These are phyloP conservation scores for Tylopilus plumbeoviolaceoides DNA, from an alignment of 768 basidiomycete species.

Conservation along the genomic window DNA sequence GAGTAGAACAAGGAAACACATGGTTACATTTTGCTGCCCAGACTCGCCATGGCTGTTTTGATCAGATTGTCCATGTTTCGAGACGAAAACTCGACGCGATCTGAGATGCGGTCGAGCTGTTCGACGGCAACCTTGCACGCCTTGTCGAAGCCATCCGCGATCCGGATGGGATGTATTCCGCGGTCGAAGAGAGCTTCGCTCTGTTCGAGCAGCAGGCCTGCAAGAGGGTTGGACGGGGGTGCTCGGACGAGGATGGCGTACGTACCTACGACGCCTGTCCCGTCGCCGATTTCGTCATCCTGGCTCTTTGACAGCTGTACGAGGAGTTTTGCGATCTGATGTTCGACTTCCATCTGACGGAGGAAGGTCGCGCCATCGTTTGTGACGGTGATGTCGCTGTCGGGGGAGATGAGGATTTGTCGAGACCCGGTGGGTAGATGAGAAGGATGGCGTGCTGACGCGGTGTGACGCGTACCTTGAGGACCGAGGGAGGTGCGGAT, in stretches of 20 bases:
- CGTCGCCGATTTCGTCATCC: slow-evolving; percentile 99
- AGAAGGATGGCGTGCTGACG: slow-evolving; percentile 7
- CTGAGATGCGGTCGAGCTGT: slow-evolving; percentile 87
- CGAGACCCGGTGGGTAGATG: slow-evolving; percentile 65
- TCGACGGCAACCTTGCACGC: slow-evolving; percentile 89
- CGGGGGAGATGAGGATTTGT: slow-evolving; percentile 92
- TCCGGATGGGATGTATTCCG: slow-evolving; percentile 98
- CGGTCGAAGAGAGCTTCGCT: slow-evolving; percentile 93
- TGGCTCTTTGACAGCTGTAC: slow-evolving; percentile 97
- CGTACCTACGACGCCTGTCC: slow-evolving; percentile 97
- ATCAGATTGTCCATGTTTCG: slow-evolving; percentile 83
- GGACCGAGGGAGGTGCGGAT: slow-evolving; percentile 94
- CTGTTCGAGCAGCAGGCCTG: slow-evolving; percentile 91
- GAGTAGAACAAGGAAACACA: not conserved
- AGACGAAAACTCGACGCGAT: slow-evolving; percentile 80
- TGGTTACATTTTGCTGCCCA: slow-evolving; percentile 93
- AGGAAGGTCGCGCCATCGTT: slow-evolving; percentile 99
- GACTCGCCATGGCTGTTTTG: slow-evolving; percentile 92
- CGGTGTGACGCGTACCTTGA: slow-evolving; percentile 52
- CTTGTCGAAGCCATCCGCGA: slow-evolving; percentile 97
- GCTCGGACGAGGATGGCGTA: slow-evolving; percentile 17
- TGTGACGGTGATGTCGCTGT: slow-evolving; percentile 98
- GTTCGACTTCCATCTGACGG: slow-evolving; percentile 98
- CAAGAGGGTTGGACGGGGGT: slow-evolving; percentile 1
- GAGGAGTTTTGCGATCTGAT: slow-evolving; percentile 96